Evolutionary conservation across 2,329 filamentous ascomycete genomes (phyloP).

Genomic region (Penicillium sp.): DNA sequence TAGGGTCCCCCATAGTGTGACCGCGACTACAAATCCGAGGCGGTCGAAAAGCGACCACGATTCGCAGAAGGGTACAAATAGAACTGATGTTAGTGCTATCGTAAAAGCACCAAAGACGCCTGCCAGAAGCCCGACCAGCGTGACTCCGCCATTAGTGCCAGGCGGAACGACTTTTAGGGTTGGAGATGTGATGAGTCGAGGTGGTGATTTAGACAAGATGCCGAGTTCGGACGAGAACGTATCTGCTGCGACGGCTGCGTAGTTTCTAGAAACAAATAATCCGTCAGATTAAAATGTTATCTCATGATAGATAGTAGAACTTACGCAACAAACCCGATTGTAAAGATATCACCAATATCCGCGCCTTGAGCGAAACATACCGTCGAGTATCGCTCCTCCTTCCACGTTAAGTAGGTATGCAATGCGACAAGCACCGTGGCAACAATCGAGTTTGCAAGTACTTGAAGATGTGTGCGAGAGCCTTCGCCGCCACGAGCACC

Average conservation of each 20-base stretch:
- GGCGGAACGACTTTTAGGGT: conserved; percentile 73
- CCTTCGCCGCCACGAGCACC: conserved; percentile 73
- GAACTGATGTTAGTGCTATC: conserved; percentile 63
- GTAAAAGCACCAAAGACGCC: conserved; percentile 69
- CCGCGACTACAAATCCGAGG: conserved; percentile 53
- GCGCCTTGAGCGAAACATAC: conserved; percentile 38
- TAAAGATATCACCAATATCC: conserved; percentile 32
- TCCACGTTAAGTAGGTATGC: conserved; percentile 44
- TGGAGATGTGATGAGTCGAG: conserved; percentile 80
- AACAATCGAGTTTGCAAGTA: conserved; percentile 81
- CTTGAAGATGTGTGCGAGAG: conserved; percentile 78
- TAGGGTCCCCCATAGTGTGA: conserved; percentile 69
- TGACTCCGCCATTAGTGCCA: conserved; percentile 93
- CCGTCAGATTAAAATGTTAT: neutral
- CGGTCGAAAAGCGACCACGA: conserved; percentile 22
- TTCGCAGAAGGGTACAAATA: conserved; percentile 66
- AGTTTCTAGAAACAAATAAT: conserved; percentile 54
- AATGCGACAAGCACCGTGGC: conserved; percentile 63
- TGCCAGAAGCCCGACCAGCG: conserved; percentile 66
- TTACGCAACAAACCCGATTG: conserved; percentile 40
- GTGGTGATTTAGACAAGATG: conserved; percentile 71
- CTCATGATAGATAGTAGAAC: conserved; percentile 13
- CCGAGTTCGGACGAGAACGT: conserved; percentile 95
- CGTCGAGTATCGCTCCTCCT: conserved; percentile 11
- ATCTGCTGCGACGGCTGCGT: conserved; percentile 86